Evolutionary conservation across 306 rosid genomes (phyloP).

Genomic region (Phaseolus lunatus): DNA sequence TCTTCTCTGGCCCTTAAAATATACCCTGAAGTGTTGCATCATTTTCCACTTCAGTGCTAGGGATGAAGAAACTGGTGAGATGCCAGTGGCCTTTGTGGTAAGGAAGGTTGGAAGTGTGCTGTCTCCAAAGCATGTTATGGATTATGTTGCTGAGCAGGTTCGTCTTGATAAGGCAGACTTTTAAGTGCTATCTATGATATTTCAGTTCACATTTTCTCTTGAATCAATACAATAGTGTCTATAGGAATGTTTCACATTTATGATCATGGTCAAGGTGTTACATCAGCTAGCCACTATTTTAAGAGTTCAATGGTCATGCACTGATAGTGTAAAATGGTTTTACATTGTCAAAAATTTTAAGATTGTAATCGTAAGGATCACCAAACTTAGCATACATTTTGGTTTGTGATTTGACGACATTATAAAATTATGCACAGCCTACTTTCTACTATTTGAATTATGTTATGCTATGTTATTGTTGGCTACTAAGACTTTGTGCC

Average conservation of each 20-base stretch:
- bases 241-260: conserved; percentile 15
- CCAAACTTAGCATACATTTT: no score
- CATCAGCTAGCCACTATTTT: not conserved
- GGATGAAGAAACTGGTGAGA: conserved; percentile 76
- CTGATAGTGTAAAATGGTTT: no score
- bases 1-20: not conserved
- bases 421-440: no score
- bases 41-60: conserved; percentile 49
- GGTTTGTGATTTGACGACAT: not conserved
- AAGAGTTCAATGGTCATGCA: no score
- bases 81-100: conserved; percentile 87
- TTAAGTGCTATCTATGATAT: conserved; percentile 10
- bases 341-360: no score
- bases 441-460: not conserved
- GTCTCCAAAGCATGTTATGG: conserved; percentile 56
- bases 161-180: conserved; percentile 15
- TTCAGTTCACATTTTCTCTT: conserved; percentile 37
- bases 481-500: not conserved
- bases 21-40: conserved; percentile 38
- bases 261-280: not conserved
- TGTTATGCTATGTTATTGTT: not conserved
- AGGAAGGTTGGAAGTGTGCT: conserved; percentile 66
- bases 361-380: no score
- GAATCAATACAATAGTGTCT: conserved; percentile 24
- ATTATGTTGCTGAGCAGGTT: conserved; percentile 75